A percentile compares a stretch with the other conserved stretches of the same genome.
phyloP scores from a whole-genome alignment of 306 rosid species.

The Citrullus amarus region DNA sequence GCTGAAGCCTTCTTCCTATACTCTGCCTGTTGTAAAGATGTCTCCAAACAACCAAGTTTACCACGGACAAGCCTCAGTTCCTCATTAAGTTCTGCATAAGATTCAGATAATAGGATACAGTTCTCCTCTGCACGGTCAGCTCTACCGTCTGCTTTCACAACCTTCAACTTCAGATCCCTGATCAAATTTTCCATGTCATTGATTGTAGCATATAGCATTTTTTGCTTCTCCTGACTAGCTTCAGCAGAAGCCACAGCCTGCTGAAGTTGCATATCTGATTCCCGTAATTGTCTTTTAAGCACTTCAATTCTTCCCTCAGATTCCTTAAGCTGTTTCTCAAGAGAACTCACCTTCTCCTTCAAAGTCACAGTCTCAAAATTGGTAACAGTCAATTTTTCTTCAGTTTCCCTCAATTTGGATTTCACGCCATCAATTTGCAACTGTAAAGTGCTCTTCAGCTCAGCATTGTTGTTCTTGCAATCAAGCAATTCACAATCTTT shows the following conservation, averaged over 20 bases:
- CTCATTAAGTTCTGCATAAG: slow-evolving; percentile 52
- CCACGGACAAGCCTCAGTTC: slow-evolving; percentile 52
- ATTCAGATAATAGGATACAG: slow-evolving; percentile 56
- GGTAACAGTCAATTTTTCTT: slow-evolving; percentile 30
- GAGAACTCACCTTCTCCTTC: slow-evolving; percentile 30
- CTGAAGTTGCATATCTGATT: slow-evolving; percentile 43
- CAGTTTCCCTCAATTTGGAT: slow-evolving; percentile 29
- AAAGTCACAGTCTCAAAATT: slow-evolving; percentile 26
- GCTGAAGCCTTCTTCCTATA: slow-evolving; percentile 56
- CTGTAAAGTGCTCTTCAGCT: slow-evolving; percentile 15
- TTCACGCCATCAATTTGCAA: slow-evolving; percentile 21
- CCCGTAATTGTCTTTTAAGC: slow-evolving; percentile 48
- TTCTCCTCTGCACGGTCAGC: slow-evolving; percentile 70
- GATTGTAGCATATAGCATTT: slow-evolving; percentile 47
- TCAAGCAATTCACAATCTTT: slow-evolving; percentile 22
- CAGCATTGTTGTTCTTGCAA: slow-evolving; percentile 20
- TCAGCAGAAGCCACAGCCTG: slow-evolving; percentile 70
- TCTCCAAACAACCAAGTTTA: slow-evolving; percentile 53
- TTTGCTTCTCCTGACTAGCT: slow-evolving; percentile 80
- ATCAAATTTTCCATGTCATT: slow-evolving; percentile 73
- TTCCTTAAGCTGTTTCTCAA: slow-evolving; percentile 50
- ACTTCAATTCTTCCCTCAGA: slow-evolving; percentile 34
- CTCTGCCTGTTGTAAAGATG: slow-evolving; percentile 54
- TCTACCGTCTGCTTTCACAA: slow-evolving; percentile 54
- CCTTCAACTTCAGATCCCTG: slow-evolving; percentile 57